These are phyloP conservation scores for Dryadomyces sulphureus DNA, from an alignment of 2,329 filamentous ascomycete genomes.

Conservation along the genomic window DNA sequence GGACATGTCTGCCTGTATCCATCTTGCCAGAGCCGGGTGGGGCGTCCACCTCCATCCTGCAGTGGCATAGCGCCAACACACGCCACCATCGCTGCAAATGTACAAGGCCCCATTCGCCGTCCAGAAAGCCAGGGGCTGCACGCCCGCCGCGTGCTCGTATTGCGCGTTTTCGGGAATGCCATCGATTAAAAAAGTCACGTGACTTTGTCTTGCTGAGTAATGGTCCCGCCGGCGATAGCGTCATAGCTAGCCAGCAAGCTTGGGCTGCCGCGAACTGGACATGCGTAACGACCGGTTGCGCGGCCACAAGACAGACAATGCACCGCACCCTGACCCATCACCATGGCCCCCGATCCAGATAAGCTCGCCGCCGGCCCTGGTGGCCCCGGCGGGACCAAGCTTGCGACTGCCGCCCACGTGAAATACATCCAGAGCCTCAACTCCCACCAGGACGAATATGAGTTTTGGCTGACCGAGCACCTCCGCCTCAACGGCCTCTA, in stretches of 20 bases:
- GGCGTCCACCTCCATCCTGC: neutral
- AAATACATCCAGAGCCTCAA: constrained; percentile 88
- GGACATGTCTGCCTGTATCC: too few relatives aligned
- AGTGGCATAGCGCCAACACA: neutral
- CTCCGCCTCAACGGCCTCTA: constrained; percentile 90
- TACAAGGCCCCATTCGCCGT: neutral
- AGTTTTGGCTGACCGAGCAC: constrained; percentile 97
- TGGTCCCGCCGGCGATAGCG: neutral
- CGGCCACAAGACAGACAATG: too few relatives aligned
- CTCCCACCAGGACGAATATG: constrained; percentile 81
- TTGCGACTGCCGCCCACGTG: constrained; percentile 53
- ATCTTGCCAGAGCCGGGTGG: neutral
- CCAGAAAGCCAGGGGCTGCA: too few relatives aligned
- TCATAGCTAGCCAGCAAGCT: too few relatives aligned
- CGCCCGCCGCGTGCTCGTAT: neutral
- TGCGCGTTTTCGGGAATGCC: neutral
- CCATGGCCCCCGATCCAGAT: constrained; percentile 20
- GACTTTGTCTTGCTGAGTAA: neutral
- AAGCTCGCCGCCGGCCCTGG: too few relatives aligned
- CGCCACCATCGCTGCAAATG: neutral
- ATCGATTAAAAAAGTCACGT: neutral
- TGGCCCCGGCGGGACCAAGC: constrained; percentile 24
- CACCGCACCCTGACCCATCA: neutral
- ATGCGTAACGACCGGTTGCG: too few relatives aligned
- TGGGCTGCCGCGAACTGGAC: too few relatives aligned